These are phyloP conservation scores for Penicillium polonicum DNA, from an alignment of 2,329 filamentous ascomycete species.

Conservation along the genomic window DNA sequence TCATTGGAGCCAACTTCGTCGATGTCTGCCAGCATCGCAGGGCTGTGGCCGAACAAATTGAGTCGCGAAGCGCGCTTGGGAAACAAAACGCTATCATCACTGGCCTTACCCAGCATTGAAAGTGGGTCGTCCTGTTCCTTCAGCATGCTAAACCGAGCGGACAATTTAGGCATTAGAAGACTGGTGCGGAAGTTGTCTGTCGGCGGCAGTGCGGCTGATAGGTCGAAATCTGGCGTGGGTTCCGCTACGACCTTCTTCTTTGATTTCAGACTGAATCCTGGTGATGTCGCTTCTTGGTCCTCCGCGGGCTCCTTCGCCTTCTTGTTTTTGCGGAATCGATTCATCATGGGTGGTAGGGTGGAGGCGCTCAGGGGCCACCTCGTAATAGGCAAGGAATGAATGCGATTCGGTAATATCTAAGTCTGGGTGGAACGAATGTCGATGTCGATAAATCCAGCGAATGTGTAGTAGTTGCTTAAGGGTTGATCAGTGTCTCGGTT, in stretches of 20 bases:
- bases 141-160: slow-evolving; percentile 94
- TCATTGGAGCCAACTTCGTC: slow-evolving; percentile 84
- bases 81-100: slow-evolving; percentile 87
- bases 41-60: slow-evolving; percentile 66
- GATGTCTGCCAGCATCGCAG: slow-evolving; percentile 71
- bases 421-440: slow-evolving; percentile 3
- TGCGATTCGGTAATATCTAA: neutral
- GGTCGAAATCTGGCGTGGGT: slow-evolving; percentile 71
- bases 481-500: slow-evolving; percentile 1
- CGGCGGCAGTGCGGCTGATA: slow-evolving; percentile 71
- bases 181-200: slow-evolving; percentile 92
- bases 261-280: slow-evolving; percentile 38
- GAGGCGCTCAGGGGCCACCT: neutral
- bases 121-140: slow-evolving; percentile 89
- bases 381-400: neutral
- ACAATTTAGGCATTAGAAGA: slow-evolving; percentile 90
- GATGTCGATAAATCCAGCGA: slow-evolving; percentile 1
- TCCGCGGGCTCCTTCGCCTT: slow-evolving; percentile 36
- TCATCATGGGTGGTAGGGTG: slow-evolving; percentile 31
- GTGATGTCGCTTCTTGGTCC: slow-evolving; percentile 41
- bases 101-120: slow-evolving; percentile 87
- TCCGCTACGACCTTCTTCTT: slow-evolving; percentile 52
- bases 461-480: slow-evolving; percentile 1
- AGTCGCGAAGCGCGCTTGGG: slow-evolving; percentile 78
- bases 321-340: slow-evolving; percentile 43